These are phyloP conservation scores for Endocalyx cinctus DNA, from an alignment of 2,329 filamentous ascomycete genomes.

Conservation along the genomic window DNA sequence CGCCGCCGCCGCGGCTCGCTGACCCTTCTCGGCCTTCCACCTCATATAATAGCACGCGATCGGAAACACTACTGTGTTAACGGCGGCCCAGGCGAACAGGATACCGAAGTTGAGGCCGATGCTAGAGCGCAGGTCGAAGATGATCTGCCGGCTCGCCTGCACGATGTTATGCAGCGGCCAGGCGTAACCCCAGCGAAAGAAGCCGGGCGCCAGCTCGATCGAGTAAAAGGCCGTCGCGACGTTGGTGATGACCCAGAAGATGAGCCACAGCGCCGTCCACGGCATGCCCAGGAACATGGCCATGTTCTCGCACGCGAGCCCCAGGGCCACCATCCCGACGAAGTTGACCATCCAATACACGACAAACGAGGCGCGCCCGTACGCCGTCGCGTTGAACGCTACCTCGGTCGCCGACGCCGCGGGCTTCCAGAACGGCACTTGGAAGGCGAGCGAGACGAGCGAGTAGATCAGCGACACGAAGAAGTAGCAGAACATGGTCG, in stretches of 20 bases:
- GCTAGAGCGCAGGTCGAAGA: constrained; percentile 55
- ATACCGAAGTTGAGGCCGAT: constrained; percentile 59
- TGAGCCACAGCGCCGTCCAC: constrained; percentile 57
- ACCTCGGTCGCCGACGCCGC: constrained; percentile 32
- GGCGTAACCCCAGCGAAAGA: constrained; percentile 59
- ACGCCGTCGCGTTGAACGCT: constrained; percentile 42
- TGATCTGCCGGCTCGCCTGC: constrained; percentile 52
- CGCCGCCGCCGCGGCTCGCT: too few species aligned
- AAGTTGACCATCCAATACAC: constrained; percentile 63
- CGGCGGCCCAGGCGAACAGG: constrained; percentile 51
- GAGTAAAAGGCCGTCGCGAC: constrained; percentile 57
- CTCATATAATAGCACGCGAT: constrained; percentile 39
- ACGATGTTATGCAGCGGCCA: constrained; percentile 62
- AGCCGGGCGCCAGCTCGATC: constrained; percentile 51
- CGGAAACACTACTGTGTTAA: constrained; percentile 51
- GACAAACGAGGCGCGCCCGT: constrained; percentile 52
- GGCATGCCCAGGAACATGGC: constrained; percentile 58
- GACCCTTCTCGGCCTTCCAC: constrained; percentile 32
- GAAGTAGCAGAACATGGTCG: constrained; percentile 54
- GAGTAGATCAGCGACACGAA: constrained; percentile 60
- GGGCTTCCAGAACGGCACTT: constrained; percentile 53
- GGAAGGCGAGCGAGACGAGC: constrained; percentile 58
- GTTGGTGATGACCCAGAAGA: constrained; percentile 66
- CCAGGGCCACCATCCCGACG: constrained; percentile 58
- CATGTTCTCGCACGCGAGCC: constrained; percentile 60